These are phyloP conservation scores for Pyrenula massariospora DNA, from an alignment of 495 filamentous ascomycete species.

Conservation along the genomic window DNA sequence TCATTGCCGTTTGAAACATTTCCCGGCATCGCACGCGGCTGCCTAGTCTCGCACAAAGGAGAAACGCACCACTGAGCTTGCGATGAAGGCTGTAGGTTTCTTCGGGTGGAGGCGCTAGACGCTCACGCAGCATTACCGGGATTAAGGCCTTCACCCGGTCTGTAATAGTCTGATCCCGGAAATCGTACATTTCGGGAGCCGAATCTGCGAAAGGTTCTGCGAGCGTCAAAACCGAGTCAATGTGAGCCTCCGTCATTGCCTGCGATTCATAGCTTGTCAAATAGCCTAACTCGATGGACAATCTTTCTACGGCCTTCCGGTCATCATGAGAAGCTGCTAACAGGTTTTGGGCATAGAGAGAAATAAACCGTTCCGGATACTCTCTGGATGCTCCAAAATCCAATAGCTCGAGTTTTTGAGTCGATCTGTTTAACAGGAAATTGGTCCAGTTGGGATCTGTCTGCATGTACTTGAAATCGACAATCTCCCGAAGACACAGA, in stretches of 20 bases:
- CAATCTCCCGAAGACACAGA: constrained; percentile 85
- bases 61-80: constrained; percentile 90
- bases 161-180: constrained; percentile 87
- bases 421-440: constrained; percentile 74
- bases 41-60: constrained; percentile 79
- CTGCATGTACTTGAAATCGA: constrained; percentile 94
- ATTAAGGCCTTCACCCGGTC: constrained; percentile 78
- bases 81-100: constrained; percentile 95
- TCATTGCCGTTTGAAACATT: constrained; percentile 61
- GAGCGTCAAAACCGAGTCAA: constrained; percentile 69
- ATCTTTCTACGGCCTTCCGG: constrained; percentile 42
- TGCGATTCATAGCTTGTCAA: constrained; percentile 77
- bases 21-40: constrained; percentile 71
- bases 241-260: constrained; percentile 78
- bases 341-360: constrained; percentile 64
- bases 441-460: constrained; percentile 99
- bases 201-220: constrained; percentile 76
- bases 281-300: constrained; percentile 80
- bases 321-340: constrained; percentile 65
- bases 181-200: constrained; percentile 82
- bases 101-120: constrained; percentile 83
- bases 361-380: constrained; percentile 68
- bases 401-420: constrained; percentile 72
- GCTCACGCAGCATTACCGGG: constrained; percentile 81
- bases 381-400: constrained; percentile 92